A percentile compares a stretch with the other conserved stretches of the same genome.
These are phyloP conservation scores for Neurospora sublineolata DNA, from an alignment of 495 filamentous ascomycete genomes.

Conservation along the genomic window DNA sequence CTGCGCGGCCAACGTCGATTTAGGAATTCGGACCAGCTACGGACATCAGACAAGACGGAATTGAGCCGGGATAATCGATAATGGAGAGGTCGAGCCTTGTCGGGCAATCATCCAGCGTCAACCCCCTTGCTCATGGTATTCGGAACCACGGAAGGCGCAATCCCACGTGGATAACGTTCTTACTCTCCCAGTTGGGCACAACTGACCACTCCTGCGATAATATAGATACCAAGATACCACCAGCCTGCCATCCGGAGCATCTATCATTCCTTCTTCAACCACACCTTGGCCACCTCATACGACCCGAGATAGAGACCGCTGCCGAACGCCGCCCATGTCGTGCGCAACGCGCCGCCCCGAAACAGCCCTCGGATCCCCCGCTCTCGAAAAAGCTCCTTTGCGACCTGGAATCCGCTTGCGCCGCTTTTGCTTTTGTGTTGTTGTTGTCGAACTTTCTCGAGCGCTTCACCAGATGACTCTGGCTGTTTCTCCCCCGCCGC, in stretches of 20 bases:
- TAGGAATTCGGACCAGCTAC: neutral
- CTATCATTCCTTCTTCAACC: conserved; percentile 33
- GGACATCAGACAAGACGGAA: neutral
- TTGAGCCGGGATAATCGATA: neutral
- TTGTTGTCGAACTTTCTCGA: conserved; percentile 17
- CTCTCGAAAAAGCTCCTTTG: conserved; percentile 46
- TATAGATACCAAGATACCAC: neutral
- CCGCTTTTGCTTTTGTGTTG: neutral
- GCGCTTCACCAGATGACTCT: conserved; percentile 11
- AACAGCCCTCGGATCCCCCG: conserved; percentile 65
- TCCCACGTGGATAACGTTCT: neutral
- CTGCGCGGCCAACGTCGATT: neutral
- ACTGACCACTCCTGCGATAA: neutral
- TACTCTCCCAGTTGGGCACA: neutral
- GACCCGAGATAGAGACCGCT: conserved; percentile 76
- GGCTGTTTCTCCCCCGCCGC: conserved; percentile 29
- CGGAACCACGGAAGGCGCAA: neutral
- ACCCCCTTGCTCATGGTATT: neutral
- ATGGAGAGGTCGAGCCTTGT: neutral
- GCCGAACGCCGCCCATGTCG: conserved; percentile 70
- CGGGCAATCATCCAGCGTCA: neutral
- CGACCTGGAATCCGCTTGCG: conserved; percentile 41
- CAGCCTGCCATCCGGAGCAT: neutral
- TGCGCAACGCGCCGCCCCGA: conserved; percentile 61
- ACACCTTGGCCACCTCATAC: conserved; percentile 70